Conservation (phyloP, 495 filamentous ascomycete species). For the Cenococcum geophilum region DNA sequence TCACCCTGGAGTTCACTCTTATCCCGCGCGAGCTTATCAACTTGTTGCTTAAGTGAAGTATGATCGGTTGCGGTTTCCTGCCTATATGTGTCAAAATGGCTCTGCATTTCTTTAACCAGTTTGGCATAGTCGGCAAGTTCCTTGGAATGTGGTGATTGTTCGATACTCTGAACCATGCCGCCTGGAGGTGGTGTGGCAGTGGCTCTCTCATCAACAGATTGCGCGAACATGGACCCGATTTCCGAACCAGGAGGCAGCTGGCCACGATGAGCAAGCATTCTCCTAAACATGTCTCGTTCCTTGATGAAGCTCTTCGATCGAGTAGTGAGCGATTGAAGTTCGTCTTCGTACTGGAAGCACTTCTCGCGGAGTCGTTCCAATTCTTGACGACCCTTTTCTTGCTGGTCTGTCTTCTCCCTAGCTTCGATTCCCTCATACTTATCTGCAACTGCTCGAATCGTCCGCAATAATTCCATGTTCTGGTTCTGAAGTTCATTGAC, state of each 20-base stretch:
- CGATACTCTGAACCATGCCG: constrained; percentile 39
- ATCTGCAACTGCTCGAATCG: constrained; percentile 75
- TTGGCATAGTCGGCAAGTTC: constrained; percentile 58
- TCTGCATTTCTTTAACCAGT: constrained; percentile 75
- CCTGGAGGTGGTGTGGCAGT: constrained; percentile 41
- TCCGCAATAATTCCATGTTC: constrained; percentile 73
- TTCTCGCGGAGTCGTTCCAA: constrained; percentile 62
- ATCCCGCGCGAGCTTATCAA: constrained; percentile 71
- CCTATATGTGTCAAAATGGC: constrained; percentile 83
- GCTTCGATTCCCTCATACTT: constrained; percentile 90
- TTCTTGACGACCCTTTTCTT: constrained; percentile 66
- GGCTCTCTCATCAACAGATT: constrained; percentile 48
- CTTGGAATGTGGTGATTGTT: constrained; percentile 39
- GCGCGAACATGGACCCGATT: constrained; percentile 57
- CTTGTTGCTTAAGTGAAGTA: constrained; percentile 75
- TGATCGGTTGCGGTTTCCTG: constrained; percentile 76
- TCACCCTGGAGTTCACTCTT: constrained; percentile 77
- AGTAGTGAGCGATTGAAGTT: constrained; percentile 68
- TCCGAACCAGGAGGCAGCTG: constrained; percentile 58
- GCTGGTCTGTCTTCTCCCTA: constrained; percentile 57
- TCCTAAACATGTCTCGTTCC: constrained; percentile 94
- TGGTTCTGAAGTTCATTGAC: constrained; percentile 81
- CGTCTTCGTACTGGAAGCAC: constrained; percentile 57
- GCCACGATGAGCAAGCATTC: constrained; percentile 73
- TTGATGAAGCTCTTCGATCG: constrained; percentile 87